Percentiles rank a stretch among this genome's conserved stretches.
Evolutionary conservation across 306 rosid genomes (phyloP).

Genomic region (Lathyrus oleraceus): DNA sequence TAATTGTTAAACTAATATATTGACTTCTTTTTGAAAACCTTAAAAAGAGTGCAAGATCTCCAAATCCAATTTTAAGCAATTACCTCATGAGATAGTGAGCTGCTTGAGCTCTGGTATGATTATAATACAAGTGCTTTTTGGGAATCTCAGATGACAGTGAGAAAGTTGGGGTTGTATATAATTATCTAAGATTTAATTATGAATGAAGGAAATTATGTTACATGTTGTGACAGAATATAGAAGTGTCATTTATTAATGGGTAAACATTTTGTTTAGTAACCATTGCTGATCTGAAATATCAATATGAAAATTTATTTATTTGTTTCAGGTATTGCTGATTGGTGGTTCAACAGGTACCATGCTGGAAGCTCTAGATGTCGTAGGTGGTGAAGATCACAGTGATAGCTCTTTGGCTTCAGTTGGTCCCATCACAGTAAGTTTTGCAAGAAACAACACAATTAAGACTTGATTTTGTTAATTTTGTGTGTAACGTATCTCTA

Average conservation of each 20-base stretch:
- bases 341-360: constrained; percentile 98
- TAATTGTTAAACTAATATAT: neutral
- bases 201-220: constrained; percentile 14
- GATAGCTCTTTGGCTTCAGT: constrained; percentile 59
- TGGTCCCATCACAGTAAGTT: constrained; percentile 59
- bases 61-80: constrained; percentile 32
- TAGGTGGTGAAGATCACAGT: constrained; percentile 74
- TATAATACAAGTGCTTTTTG: constrained; percentile 16
- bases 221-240: neutral
- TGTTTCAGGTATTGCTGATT: constrained; percentile 83
- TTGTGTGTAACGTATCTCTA: constrained; percentile 5
- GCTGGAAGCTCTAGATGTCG: constrained; percentile 93
- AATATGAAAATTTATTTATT: constrained; percentile 12
- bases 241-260: constrained; percentile 10
- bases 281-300: constrained; percentile 12
- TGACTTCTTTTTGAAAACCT: constrained; percentile 8
- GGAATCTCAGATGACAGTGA: neutral
- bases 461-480: neutral
- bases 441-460: constrained; percentile 27
- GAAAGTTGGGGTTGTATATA: neutral
- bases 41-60: constrained; percentile 1
- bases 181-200: constrained; percentile 2
- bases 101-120: constrained; percentile 6
- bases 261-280: neutral
- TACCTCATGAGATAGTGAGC: neutral